Percentiles rank a stretch among this genome's conserved stretches.
Conservation (phyloP, 257 asterid species). For the Solanum bulbocastanum region DNA sequence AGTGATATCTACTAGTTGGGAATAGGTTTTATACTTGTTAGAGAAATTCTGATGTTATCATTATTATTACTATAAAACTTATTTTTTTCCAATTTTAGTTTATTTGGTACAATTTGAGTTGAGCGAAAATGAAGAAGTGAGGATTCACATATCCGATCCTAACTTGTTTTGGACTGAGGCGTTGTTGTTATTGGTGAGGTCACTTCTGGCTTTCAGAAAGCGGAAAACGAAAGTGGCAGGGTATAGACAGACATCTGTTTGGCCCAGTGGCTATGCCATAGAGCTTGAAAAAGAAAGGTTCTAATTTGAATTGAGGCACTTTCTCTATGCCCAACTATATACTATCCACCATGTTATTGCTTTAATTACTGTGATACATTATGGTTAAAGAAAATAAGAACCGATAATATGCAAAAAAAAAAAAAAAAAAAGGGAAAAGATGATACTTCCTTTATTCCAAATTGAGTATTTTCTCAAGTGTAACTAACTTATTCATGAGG, state of each 20-base stretch:
- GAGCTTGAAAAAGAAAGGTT: background rate
- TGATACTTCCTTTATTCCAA: background rate
- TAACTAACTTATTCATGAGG: background rate
- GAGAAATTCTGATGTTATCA: background rate
- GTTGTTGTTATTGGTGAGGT: background rate
- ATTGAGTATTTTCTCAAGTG: background rate
- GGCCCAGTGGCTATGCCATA: background rate
- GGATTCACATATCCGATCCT: background rate
- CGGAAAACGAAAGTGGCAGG: background rate
- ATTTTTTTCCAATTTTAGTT: background rate
- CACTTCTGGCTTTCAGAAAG: background rate
- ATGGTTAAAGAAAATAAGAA: background rate
- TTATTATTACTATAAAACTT: background rate
- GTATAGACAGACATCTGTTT: background rate
- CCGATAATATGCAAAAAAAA: background rate
- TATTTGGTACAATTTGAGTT: background rate
- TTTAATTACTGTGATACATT: background rate
- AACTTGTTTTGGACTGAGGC: background rate
- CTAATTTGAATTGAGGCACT: background rate
- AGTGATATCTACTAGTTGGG: background rate
- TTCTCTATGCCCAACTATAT: background rate
- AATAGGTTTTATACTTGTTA: background rate
- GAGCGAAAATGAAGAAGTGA: background rate
- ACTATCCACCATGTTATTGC: background rate
- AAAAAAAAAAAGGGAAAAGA: background rate